Percentiles rank a stretch among this genome's conserved stretches.
phyloP scores from a whole-genome alignment of 2,329 filamentous ascomycete species.

The Nemania diffusa region DNA sequence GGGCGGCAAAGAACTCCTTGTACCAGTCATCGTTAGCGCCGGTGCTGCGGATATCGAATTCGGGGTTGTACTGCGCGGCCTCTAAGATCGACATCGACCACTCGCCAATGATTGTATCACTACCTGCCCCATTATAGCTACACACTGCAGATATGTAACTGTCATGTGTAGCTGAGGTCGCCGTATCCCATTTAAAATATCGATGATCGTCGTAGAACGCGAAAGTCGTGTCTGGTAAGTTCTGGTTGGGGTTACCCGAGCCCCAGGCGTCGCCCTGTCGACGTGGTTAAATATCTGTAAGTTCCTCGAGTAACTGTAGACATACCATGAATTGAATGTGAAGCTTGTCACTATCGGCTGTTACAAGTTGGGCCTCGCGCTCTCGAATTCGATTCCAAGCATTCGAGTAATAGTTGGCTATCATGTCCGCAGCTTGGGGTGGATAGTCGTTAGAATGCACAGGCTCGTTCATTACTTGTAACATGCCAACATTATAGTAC shows the following conservation, averaged over 20 bases:
- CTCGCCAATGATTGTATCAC: conserved; percentile 66
- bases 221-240: conserved; percentile 49
- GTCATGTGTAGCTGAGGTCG: conserved; percentile 56
- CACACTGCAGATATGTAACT: conserved; percentile 63
- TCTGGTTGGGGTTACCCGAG: conserved; percentile 58
- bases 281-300: neutral
- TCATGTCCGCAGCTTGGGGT: conserved; percentile 48
- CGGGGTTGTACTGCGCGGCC: conserved; percentile 56
- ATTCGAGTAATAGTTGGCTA: conserved; percentile 57
- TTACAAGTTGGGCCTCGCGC: conserved; percentile 53
- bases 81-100: conserved; percentile 65
- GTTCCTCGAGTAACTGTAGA: neutral
- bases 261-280: conserved; percentile 55
- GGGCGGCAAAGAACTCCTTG: conserved; percentile 65
- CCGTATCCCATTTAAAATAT: conserved; percentile 57
- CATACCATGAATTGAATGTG: conserved; percentile 55
- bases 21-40: conserved; percentile 61
- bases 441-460: conserved; percentile 43
- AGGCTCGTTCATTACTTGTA: conserved; percentile 64
- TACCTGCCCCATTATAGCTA: conserved; percentile 53
- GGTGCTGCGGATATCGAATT: conserved; percentile 52
- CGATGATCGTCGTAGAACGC: conserved; percentile 50
- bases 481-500: conserved; percentile 62
- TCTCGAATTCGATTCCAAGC: conserved; percentile 57
- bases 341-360: conserved; percentile 54